A percentile compares a stretch with the other conserved stretches of the same genome.
These are phyloP conservation scores for Penicillium sp. DNA, from an alignment of 2,329 filamentous ascomycete genomes.

Conservation along the genomic window DNA sequence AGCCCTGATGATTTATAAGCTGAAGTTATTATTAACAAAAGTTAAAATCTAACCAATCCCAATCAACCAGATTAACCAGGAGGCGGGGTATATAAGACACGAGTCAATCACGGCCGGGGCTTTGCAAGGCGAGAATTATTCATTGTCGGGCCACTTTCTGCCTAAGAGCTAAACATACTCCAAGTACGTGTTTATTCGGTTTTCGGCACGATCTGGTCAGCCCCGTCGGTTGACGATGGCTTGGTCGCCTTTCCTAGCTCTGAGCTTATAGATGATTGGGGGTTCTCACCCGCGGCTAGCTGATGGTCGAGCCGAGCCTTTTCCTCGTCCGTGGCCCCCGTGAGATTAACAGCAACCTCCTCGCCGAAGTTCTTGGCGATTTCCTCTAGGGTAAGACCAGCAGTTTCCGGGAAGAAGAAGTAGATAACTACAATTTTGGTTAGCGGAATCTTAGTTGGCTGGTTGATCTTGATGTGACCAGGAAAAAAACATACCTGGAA, in stretches of 20 bases:
- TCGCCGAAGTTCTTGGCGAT: slow-evolving; percentile 51
- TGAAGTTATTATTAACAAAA: background rate
- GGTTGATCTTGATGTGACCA: background rate
- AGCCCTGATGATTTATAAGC: background rate
- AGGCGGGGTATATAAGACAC: background rate
- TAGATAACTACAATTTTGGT: slow-evolving; percentile 37
- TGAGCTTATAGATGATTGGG: background rate
- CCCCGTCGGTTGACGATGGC: background rate
- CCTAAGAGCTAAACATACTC: background rate
- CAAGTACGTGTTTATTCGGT: background rate
- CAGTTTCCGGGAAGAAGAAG: slow-evolving; percentile 47
- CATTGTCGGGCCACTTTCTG: background rate
- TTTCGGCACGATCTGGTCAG: background rate
- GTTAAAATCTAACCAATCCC: background rate
- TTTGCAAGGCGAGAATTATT: background rate
- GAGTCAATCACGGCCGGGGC: background rate
- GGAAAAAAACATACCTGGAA: slow-evolving; percentile 32
- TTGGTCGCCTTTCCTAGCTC: background rate
- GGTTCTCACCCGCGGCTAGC: background rate
- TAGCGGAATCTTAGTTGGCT: background rate
- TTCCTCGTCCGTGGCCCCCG: slow-evolving; percentile 44
- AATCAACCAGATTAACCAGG: background rate
- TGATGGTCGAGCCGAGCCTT: slow-evolving; percentile 24
- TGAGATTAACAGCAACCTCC: slow-evolving; percentile 49
- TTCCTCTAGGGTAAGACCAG: slow-evolving; percentile 46